Percentiles rank a stretch among this genome's conserved stretches.
phyloP scores from a whole-genome alignment of 129 eudicot genomes.

The Artemisia argyi region DNA sequence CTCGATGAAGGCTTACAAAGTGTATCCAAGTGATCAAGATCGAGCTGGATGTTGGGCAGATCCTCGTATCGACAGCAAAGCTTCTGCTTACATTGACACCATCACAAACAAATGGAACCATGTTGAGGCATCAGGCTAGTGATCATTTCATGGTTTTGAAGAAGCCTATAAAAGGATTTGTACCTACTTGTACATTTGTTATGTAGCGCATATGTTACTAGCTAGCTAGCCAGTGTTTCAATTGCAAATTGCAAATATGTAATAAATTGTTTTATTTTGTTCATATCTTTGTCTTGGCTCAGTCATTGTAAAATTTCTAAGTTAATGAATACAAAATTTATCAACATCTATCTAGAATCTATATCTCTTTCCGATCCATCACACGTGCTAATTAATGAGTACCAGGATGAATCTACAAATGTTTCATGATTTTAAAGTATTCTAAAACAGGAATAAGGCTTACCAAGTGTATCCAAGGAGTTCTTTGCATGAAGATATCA shows the following conservation, averaged over 20 bases:
- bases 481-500: neutral
- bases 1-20: conserved; percentile 44
- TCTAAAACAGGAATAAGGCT: neutral
- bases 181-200: conserved; percentile 21
- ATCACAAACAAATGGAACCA: conserved; percentile 40
- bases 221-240: conserved; percentile 27
- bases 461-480: conserved; percentile 1
- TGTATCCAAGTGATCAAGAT: conserved; percentile 43
- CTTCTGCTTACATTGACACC: conserved; percentile 33
- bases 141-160: neutral
- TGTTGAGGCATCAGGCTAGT: conserved; percentile 32
- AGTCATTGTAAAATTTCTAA: neutral
- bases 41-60: conserved; percentile 39
- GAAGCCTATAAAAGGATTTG: conserved; percentile 3
- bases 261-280: conserved; percentile 22
- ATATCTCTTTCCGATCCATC: neutral
- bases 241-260: conserved; percentile 10
- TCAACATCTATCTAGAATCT: neutral
- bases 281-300: neutral
- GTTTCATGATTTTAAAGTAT: neutral
- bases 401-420: no score
- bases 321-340: conserved; percentile 1
- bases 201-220: conserved; percentile 13
- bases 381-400: no score
- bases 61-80: conserved; percentile 42